Evolutionary conservation across 352 stramenopile species (phyloP).

Genomic region (Pythium phragmiticola): DNA sequence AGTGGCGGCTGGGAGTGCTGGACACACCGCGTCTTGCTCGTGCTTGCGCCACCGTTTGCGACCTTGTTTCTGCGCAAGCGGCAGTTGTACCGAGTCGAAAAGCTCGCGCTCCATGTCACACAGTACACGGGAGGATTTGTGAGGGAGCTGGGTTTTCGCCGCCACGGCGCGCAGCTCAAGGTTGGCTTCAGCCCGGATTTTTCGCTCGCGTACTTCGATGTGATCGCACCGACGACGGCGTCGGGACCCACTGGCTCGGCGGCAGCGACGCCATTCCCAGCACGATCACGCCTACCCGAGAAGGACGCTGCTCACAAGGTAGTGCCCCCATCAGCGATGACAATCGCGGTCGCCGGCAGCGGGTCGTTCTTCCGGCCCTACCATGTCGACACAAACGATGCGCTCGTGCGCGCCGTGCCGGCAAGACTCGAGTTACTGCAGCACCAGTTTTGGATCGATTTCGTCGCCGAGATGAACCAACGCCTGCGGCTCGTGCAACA

Average conservation of each 20-base stretch:
- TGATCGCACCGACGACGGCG: constrained; percentile 45
- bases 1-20: constrained; percentile 59
- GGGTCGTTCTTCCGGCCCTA: constrained; percentile 82
- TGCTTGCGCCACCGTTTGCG: constrained; percentile 45
- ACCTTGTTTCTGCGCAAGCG: constrained; percentile 67
- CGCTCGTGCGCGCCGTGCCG: constrained; percentile 71
- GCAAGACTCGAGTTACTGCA: constrained; percentile 64
- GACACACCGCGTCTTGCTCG: constrained; percentile 53
- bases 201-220: constrained; percentile 79
- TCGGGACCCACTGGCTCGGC: constrained; percentile 3
- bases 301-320: constrained; percentile 2
- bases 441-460: constrained; percentile 85
- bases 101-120: constrained; percentile 63
- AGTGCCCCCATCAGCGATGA: constrained; percentile 15
- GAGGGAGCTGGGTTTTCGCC: constrained; percentile 77
- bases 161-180: constrained; percentile 73
- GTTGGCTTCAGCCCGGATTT: constrained; percentile 85
- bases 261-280: constrained; percentile 5
- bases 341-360: constrained; percentile 66
- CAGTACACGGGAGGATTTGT: constrained; percentile 76
- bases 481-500: constrained; percentile 64
- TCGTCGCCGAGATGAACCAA: constrained; percentile 71
- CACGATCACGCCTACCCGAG: constrained; percentile 13
- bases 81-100: constrained; percentile 62
- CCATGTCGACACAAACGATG: constrained; percentile 83